Percentiles rank a stretch among this genome's conserved stretches.
These are phyloP conservation scores for Fusarium sp. DNA, from an alignment of 2,329 filamentous ascomycete genomes.

Conservation along the genomic window DNA sequence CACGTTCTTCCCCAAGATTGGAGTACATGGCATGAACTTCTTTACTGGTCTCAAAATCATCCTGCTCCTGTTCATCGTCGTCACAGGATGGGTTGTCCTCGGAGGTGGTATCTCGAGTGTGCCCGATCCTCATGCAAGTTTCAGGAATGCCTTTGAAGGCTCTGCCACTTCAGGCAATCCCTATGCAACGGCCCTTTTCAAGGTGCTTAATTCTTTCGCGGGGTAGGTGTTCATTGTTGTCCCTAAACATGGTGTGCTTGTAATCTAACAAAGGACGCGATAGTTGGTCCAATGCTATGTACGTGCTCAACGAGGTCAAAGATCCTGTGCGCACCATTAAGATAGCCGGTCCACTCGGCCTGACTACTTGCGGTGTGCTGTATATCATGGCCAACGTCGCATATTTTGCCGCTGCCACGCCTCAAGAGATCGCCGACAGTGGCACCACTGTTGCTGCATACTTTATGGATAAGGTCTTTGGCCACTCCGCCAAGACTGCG, in stretches of 20 bases:
- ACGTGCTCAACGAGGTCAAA: neutral
- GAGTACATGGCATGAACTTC: neutral
- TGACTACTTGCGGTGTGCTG: neutral
- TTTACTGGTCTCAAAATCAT: neutral
- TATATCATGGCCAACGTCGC: neutral
- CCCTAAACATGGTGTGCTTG: too few relatives aligned
- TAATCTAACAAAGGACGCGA: neutral
- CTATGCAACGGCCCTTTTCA: neutral
- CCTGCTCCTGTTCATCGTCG: neutral
- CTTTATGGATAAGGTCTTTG: neutral
- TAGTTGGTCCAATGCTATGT: neutral
- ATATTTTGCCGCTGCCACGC: neutral
- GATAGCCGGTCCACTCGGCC: neutral
- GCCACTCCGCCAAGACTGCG: neutral
- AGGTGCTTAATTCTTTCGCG: neutral
- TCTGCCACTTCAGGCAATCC: neutral
- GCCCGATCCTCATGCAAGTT: neutral
- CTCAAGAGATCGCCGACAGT: neutral
- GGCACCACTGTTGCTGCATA: neutral
- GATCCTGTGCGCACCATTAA: neutral
- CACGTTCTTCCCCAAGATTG: neutral
- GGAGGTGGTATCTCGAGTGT: neutral
- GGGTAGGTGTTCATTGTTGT: neutral
- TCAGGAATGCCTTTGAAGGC: neutral
- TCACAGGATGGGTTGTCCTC: neutral